These are phyloP conservation scores for Incumbomyces lentus DNA, from an alignment of 2,329 filamentous ascomycete species.

Conservation along the genomic window DNA sequence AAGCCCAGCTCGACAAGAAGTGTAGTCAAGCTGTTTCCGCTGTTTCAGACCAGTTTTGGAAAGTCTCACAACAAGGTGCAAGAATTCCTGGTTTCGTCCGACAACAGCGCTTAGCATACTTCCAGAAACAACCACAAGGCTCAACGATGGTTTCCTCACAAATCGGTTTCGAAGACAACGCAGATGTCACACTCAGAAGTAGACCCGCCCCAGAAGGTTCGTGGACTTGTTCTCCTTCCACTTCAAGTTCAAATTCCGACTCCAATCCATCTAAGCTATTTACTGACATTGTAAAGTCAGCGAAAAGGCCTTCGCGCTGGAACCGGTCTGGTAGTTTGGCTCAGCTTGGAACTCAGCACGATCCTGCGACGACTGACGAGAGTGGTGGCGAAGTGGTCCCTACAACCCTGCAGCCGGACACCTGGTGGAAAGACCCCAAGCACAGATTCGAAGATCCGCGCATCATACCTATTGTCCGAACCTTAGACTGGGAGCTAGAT, in stretches of 20 bases:
- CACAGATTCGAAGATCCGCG: slow-evolving; percentile 16
- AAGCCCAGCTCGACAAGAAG: background rate
- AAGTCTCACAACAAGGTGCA: no score
- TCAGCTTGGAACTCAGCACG: background rate
- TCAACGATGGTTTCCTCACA: background rate
- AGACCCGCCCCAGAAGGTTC: slow-evolving; percentile 5
- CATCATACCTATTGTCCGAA: slow-evolving; percentile 16
- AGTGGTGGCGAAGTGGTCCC: slow-evolving; percentile 8
- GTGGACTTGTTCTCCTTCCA: slow-evolving; percentile 1
- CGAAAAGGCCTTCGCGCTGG: background rate
- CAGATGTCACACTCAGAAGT: background rate
- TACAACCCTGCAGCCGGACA: slow-evolving; percentile 9
- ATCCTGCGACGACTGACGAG: background rate
- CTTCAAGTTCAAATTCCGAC: background rate
- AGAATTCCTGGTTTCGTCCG: slow-evolving; percentile 11
- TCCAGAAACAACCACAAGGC: slow-evolving; percentile 7
- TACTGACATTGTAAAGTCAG: slow-evolving; percentile 1
- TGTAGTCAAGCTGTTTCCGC: background rate
- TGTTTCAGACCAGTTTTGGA: background rate
- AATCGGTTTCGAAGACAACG: background rate
- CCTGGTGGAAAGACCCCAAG: slow-evolving; percentile 6
- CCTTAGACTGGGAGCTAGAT: slow-evolving; percentile 16
- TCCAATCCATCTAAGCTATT: background rate
- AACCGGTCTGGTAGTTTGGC: background rate
- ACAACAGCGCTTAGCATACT: slow-evolving; percentile 15